Conservation (phyloP, 805 yeast genomes). For the Pichia manshurica region DNA sequence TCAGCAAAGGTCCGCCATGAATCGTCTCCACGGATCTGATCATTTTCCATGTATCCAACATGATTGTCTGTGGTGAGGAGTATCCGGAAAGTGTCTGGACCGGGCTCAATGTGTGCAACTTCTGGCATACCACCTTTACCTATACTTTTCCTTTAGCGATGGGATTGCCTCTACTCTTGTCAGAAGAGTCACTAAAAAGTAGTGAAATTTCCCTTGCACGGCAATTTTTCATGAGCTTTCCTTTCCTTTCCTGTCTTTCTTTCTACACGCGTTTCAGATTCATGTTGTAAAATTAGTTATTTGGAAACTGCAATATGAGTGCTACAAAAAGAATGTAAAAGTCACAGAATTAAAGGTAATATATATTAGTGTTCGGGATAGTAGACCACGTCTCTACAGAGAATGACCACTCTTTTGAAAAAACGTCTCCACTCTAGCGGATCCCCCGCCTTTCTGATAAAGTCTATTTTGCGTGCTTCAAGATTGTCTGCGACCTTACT, state of each 20-base stretch:
- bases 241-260: neutral
- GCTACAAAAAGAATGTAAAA: too few relatives aligned
- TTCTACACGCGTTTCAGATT: neutral
- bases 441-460: slow-evolving; percentile 54
- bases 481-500: slow-evolving; percentile 33
- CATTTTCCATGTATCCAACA: slow-evolving; percentile 87
- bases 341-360: too few relatives aligned
- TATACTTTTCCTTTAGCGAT: too few relatives aligned
- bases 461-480: slow-evolving; percentile 44
- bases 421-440: slow-evolving; percentile 71
- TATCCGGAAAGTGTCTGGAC: slow-evolving; percentile 66
- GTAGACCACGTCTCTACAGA: slow-evolving; percentile 54
- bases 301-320: too few relatives aligned
- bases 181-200: too few relatives aligned
- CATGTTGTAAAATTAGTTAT: too few relatives aligned
- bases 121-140: slow-evolving; percentile 33
- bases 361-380: slow-evolving; percentile 11
- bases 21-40: slow-evolving; percentile 86
- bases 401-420: slow-evolving; percentile 49
- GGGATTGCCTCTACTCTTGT: too few relatives aligned
- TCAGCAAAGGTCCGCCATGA: slow-evolving; percentile 86
- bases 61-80: slow-evolving; percentile 93
- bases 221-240: neutral
- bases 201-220: too few relatives aligned
- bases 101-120: slow-evolving; percentile 38